These are phyloP conservation scores for Paramyrothecium roridum DNA, from an alignment of 2,329 filamentous ascomycete genomes.

Conservation along the genomic window DNA sequence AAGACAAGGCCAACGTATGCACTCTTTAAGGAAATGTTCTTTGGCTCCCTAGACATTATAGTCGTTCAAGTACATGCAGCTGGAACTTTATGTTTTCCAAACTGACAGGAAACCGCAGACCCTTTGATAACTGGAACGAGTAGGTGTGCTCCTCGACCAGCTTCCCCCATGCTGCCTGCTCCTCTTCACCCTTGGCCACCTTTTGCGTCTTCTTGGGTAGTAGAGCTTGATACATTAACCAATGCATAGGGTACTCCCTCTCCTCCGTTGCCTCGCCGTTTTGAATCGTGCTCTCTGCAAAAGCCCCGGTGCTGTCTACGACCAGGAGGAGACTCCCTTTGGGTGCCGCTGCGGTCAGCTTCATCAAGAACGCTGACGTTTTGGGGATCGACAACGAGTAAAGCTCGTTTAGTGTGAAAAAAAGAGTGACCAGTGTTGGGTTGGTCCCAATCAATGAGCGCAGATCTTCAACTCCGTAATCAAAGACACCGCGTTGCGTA, in stretches of 20 bases:
- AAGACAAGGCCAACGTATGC: no score
- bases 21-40: no score
- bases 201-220: neutral
- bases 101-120: neutral
- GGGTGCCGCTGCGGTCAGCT: neutral
- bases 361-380: neutral
- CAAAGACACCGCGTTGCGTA: neutral
- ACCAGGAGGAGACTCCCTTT: neutral
- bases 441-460: neutral
- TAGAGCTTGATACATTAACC: neutral
- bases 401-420: neutral
- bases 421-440: neutral
- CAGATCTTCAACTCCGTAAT: neutral
- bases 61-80: neutral
- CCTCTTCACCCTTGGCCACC: neutral
- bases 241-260: neutral
- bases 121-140: neutral
- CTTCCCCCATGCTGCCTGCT: neutral
- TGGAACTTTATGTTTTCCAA: constrained; percentile 1
- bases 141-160: neutral
- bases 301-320: neutral
- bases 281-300: neutral
- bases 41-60: neutral
- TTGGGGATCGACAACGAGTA: neutral
- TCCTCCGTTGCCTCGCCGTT: neutral